Percentiles rank a stretch among this genome's conserved stretches.
Conservation (phyloP, 768 basidiomycete genomes). For the Macrolepiota fuliginosa region DNA sequence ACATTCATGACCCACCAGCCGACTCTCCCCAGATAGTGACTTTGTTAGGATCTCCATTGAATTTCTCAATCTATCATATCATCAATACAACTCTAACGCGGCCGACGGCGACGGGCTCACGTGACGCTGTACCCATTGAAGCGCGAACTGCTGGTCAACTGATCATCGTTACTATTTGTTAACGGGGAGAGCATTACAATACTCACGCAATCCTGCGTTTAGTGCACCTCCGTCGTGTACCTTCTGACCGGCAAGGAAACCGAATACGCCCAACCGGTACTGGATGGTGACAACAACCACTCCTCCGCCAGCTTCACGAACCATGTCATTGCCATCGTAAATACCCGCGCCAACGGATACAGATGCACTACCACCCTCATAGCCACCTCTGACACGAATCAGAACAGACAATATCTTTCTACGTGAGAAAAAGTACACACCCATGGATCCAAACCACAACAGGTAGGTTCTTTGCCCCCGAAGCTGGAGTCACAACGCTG, state of each 20-base stretch:
- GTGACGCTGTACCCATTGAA: constrained; percentile 40
- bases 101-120: constrained; percentile 19
- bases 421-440: constrained; percentile 12
- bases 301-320: constrained; percentile 31
- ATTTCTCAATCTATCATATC: constrained; percentile 30
- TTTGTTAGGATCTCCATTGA: constrained; percentile 36
- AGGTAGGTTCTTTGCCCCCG: constrained; percentile 27
- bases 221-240: constrained; percentile 40
- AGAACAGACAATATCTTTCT: neutral
- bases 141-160: constrained; percentile 45
- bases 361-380: constrained; percentile 26
- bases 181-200: neutral
- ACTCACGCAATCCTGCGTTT: constrained; percentile 48
- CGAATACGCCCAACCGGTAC: constrained; percentile 43
- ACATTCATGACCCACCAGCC: constrained; percentile 16
- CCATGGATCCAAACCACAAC: constrained; percentile 45
- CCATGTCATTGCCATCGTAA: constrained; percentile 32
- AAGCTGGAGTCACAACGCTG: constrained; percentile 35
- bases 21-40: constrained; percentile 46
- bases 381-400: constrained; percentile 25
- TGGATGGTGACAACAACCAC: constrained; percentile 39
- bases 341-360: constrained; percentile 1
- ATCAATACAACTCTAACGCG: neutral
- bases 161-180: neutral
- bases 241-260: constrained; percentile 41